A percentile compares a stretch with the other conserved stretches of the same genome.
Conservation (phyloP, 148 eudicot species). For the Camellia sinensis region DNA sequence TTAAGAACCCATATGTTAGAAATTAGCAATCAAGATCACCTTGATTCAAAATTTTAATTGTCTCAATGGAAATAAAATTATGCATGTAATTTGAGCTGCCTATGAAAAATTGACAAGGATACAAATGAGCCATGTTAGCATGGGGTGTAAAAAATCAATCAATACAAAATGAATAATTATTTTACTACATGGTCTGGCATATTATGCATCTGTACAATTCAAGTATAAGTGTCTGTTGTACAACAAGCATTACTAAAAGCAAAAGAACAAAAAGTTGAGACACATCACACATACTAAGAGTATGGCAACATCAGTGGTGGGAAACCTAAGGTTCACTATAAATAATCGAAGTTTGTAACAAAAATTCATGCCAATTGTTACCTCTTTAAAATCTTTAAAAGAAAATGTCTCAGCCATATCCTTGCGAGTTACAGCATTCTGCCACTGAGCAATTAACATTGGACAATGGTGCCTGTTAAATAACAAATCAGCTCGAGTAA, state of each 20-base stretch:
- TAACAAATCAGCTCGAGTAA: slow-evolving; percentile 16
- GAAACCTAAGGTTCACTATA: background rate
- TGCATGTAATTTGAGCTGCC: no score
- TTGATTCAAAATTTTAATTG: no score
- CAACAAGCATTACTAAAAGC: background rate
- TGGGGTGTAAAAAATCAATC: no score
- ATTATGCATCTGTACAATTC: background rate
- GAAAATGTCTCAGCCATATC: slow-evolving; percentile 62
- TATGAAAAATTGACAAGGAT: no score
- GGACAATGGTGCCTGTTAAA: slow-evolving; percentile 62
- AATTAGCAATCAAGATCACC: no score
- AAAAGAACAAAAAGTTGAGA: background rate
- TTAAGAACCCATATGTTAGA: no score
- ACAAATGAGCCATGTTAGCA: no score
- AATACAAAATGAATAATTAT: no score
- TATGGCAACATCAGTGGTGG: background rate
- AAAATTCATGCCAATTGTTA: slow-evolving; percentile 16
- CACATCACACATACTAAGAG: background rate
- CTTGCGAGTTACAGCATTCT: slow-evolving; percentile 85
- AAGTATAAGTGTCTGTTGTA: no score
- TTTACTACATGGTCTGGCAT: no score
- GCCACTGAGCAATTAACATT: slow-evolving; percentile 81
- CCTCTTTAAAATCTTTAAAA: slow-evolving; percentile 76
- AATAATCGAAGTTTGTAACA: background rate
- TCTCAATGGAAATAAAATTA: no score